Percentiles rank a stretch among this genome's conserved stretches.
These are phyloP conservation scores for Murraya koenigii DNA, from an alignment of 345 rosid species.

Conservation along the genomic window DNA sequence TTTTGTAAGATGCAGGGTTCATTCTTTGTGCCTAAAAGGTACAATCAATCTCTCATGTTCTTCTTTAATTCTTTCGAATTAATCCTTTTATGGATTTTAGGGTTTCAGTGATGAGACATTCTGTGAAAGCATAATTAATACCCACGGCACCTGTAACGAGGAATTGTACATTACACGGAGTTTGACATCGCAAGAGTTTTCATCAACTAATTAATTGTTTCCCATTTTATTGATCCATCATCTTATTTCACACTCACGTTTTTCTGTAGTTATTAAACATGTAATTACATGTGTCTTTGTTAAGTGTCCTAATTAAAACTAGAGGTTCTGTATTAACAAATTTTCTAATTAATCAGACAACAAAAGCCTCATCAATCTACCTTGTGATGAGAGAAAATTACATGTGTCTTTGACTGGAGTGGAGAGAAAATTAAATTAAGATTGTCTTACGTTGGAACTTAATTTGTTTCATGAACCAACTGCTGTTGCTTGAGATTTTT, in stretches of 20 bases:
- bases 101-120: slow-evolving; percentile 16
- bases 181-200: slow-evolving; percentile 28
- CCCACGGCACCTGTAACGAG: slow-evolving; percentile 10
- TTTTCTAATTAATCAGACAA: neutral
- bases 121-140: neutral
- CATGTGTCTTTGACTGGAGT: too few relatives aligned
- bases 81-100: slow-evolving; percentile 10
- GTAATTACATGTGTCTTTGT: slow-evolving; percentile 9
- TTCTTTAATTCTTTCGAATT: neutral
- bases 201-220: neutral
- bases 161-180: slow-evolving; percentile 4
- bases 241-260: neutral
- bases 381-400: too few relatives aligned
- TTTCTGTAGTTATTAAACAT: neutral
- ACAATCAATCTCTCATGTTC: slow-evolving; percentile 4
- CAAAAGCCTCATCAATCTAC: too few relatives aligned
- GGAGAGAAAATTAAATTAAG: neutral
- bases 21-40: slow-evolving; percentile 6
- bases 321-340: neutral
- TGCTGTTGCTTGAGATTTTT: neutral
- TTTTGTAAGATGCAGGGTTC: slow-evolving; percentile 10
- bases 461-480: neutral
- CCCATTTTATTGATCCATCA: neutral
- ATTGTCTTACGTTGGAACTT: neutral
- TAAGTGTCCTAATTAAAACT: neutral